Evolutionary conservation across 345 rosid species (phyloP), one percentile per base, ranked within the genome.

Genomic region (Eucalyptus regnans): DNA sequence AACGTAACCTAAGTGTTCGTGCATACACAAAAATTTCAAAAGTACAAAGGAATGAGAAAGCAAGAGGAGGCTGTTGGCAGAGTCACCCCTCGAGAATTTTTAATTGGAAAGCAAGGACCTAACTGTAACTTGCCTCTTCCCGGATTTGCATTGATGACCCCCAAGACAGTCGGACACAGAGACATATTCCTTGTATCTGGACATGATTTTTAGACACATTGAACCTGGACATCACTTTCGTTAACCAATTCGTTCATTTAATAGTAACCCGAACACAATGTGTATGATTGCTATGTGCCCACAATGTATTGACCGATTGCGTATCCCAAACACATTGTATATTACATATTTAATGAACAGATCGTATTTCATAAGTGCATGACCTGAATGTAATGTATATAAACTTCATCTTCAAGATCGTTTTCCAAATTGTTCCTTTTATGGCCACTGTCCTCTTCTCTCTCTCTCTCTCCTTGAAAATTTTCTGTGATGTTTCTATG

Each of bases 21-120:
- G 56, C 1, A 4, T 18, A 7, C 23, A 7, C 56, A 52, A 1
- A 7, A 18, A 52, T 18, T 52, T 52, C 0, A 9, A 52, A 52
- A 52, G 23, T 52, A 52, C 56, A 56, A 56, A 56, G 62, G 62
- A 22, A 56, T 5, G 62, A 56, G 62, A 12, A 56, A 23, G 62
- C 10, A 22, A 56, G 62, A 56, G 23, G 56, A 27, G 29, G 29
- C 62, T 27, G 11, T 25, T 27, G 66, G 66, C 31, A 60, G 12
- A 58, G 66, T 25, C 66, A 12, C 12, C 20, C 41, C 29, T 31
- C 22, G 6, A 31, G 79, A 66, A 66, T 31, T n/a, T 60, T 22
- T 15, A 7, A 66, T 31, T 31, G 22, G 43, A 66, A 66, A 66
- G 79, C 41, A 9, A 8, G 79, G 22, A 31, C 79, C 79, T 7